Percentiles rank a stretch among this genome's conserved stretches.
Evolutionary conservation across 352 stramenopile genomes (phyloP).

Genomic region (Phytophthora chlamydospora): DNA sequence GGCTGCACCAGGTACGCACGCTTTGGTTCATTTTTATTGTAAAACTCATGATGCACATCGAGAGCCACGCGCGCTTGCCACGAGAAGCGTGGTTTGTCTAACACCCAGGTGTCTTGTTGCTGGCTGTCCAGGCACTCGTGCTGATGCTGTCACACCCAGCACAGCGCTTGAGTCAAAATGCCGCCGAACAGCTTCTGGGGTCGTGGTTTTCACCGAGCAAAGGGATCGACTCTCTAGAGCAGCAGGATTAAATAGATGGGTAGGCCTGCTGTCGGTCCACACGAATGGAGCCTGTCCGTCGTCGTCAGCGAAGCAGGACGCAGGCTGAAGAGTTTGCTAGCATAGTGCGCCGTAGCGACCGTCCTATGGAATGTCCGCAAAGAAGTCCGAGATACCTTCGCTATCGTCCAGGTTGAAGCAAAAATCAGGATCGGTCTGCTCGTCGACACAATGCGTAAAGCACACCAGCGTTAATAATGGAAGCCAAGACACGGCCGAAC

Average conservation of each 20-base stretch:
- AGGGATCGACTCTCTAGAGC: constrained; percentile 30
- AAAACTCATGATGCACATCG: constrained; percentile 29
- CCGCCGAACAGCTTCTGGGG: constrained; percentile 48
- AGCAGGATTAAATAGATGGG: constrained; percentile 49
- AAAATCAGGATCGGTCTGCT: constrained; percentile 86
- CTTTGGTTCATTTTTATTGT: constrained; percentile 28
- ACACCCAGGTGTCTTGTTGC: constrained; percentile 15
- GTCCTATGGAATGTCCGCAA: constrained; percentile 72
- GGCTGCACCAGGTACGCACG: constrained; percentile 58
- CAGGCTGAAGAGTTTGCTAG: constrained; percentile 18
- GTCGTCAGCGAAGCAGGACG: constrained; percentile 5
- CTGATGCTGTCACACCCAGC: constrained; percentile 55
- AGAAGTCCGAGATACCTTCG: constrained; percentile 90
- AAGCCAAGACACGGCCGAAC: not conserved
- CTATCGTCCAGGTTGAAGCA: constrained; percentile 90
- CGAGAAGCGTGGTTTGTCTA: constrained; percentile 13
- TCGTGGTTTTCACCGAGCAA: constrained; percentile 42
- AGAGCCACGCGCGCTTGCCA: constrained; percentile 9
- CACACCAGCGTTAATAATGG: constrained; percentile 13
- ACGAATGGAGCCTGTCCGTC: constrained; percentile 9
- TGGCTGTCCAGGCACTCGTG: constrained; percentile 48
- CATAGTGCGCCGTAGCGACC: constrained; percentile 5
- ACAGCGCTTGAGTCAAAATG: constrained; percentile 54
- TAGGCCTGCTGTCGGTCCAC: constrained; percentile 24
- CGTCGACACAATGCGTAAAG: constrained; percentile 7